Percentiles rank a stretch among this genome's conserved stretches.
Conservation (phyloP, 352 stramenopile species). For the Phytophthora aleatoria region DNA sequence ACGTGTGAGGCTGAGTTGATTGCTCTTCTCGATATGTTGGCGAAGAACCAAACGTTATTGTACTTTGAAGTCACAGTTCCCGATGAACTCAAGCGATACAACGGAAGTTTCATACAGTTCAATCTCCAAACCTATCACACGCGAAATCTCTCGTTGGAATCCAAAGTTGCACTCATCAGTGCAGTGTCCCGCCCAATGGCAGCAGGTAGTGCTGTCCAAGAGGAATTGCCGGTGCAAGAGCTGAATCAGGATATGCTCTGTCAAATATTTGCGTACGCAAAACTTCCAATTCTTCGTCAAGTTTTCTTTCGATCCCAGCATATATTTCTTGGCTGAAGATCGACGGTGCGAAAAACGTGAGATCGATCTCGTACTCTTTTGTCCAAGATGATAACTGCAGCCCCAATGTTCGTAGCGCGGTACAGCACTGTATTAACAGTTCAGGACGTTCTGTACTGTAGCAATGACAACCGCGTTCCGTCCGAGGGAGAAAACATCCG, state of each 20-base stretch:
- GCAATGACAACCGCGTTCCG: too few species aligned
- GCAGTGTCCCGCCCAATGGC: neutral
- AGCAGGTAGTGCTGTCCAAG: neutral
- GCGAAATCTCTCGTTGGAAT: neutral
- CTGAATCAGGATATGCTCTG: slow-evolving; percentile 6
- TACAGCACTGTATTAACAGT: too few species aligned
- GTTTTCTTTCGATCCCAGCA: slow-evolving; percentile 7
- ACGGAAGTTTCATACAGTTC: slow-evolving; percentile 1
- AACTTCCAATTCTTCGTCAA: slow-evolving; percentile 6
- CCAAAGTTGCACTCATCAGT: slow-evolving; percentile 14
- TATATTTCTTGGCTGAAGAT: neutral
- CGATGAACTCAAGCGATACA: neutral
- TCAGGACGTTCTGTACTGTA: too few species aligned
- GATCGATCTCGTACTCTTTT: too few species aligned
- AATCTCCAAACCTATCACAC: slow-evolving; percentile 7
- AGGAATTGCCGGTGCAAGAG: neutral
- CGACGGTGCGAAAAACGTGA: neutral
- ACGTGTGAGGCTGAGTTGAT: too few species aligned
- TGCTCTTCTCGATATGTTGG: slow-evolving; percentile 12
- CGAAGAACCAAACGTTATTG: slow-evolving; percentile 1
- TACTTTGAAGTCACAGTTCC: slow-evolving; percentile 2
- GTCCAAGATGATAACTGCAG: too few species aligned
- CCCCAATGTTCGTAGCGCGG: too few species aligned
- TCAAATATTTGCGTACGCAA: slow-evolving; percentile 8
- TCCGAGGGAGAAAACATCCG: too few species aligned